A percentile compares a stretch with the other conserved stretches of the same genome.
These are phyloP conservation scores for Fusarium nanum DNA, from an alignment of 2,329 filamentous ascomycete genomes.

Conservation along the genomic window DNA sequence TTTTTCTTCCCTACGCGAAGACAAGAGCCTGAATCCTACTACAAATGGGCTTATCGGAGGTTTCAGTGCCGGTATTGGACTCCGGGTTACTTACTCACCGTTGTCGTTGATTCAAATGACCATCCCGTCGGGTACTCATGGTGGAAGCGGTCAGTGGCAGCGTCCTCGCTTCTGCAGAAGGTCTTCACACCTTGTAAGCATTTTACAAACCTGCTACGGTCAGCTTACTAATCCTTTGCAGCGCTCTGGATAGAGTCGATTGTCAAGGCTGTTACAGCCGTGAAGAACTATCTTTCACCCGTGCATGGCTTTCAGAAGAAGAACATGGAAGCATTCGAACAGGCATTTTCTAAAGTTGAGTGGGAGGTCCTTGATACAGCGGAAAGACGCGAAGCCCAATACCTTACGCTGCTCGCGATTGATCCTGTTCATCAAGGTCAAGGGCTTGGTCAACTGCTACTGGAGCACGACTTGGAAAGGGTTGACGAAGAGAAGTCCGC, in stretches of 20 bases:
- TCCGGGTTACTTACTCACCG: conserved; percentile 6
- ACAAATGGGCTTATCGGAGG: background rate
- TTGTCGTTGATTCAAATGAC: conserved; percentile 1
- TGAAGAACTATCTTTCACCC: background rate
- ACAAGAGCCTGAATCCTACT: background rate
- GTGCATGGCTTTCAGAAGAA: background rate
- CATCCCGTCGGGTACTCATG: conserved; percentile 8
- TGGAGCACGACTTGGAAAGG: conserved; percentile 5
- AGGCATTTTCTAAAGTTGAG: background rate
- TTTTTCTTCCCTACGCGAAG: background rate
- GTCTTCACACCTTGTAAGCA: background rate
- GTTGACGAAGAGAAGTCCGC: background rate
- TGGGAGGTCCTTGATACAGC: background rate
- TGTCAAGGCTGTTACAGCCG: background rate
- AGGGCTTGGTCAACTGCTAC: conserved; percentile 2
- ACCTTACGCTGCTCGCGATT: conserved; percentile 1
- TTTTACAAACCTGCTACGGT: rapidly evolving
- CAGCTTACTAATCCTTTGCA: background rate
- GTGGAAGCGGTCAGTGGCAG: background rate
- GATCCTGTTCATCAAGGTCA: conserved; percentile 8
- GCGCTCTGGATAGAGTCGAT: background rate
- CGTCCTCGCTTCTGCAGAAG: background rate
- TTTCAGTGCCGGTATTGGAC: conserved; percentile 16
- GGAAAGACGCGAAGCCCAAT: background rate
- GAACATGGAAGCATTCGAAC: background rate